These are phyloP conservation scores for Pichia eremophila DNA, from an alignment of 805 yeast genomes.

Conservation along the genomic window DNA sequence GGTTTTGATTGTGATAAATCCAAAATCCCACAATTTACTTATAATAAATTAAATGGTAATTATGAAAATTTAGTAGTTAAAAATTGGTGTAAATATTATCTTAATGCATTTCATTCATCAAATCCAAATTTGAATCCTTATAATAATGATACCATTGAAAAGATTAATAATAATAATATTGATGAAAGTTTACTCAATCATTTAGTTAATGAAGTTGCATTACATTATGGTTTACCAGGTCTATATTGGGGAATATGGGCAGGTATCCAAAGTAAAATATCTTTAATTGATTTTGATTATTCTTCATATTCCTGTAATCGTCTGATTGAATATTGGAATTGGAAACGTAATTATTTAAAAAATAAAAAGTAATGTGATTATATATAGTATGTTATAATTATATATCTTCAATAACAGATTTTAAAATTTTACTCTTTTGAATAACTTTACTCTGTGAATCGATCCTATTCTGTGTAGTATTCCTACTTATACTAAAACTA, in stretches of 20 bases:
- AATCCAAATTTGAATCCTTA: constrained; percentile 7
- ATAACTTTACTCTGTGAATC: constrained; percentile 2
- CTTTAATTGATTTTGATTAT: constrained; percentile 67
- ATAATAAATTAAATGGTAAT: constrained; percentile 24
- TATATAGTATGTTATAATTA: neutral
- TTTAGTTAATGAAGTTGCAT: constrained; percentile 45
- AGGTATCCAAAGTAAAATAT: constrained; percentile 58
- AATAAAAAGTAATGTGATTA: neutral
- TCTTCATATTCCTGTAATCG: constrained; percentile 49
- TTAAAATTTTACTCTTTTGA: constrained; percentile 2
- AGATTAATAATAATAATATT: constrained; percentile 9
- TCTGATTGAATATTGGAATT: constrained; percentile 57
- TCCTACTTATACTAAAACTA: too few relatives aligned
- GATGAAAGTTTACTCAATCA: constrained; percentile 24
- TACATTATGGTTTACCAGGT: constrained; percentile 72
- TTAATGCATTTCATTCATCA: constrained; percentile 18
- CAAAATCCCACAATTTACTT: constrained; percentile 36
- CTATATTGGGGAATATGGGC: constrained; percentile 85
- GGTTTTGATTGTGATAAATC: constrained; percentile 63
- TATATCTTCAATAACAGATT: constrained; percentile 4
- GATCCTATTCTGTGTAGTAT: neutral
- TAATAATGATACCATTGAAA: neutral
- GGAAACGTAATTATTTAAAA: constrained; percentile 37
- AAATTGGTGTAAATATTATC: constrained; percentile 52
- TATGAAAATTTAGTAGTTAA: constrained; percentile 32